A percentile compares a stretch with the other conserved stretches of the same genome.
Evolutionary conservation across 1,284 basidiomycete genomes (phyloP).

Genomic region (Grifola frondosa): DNA sequence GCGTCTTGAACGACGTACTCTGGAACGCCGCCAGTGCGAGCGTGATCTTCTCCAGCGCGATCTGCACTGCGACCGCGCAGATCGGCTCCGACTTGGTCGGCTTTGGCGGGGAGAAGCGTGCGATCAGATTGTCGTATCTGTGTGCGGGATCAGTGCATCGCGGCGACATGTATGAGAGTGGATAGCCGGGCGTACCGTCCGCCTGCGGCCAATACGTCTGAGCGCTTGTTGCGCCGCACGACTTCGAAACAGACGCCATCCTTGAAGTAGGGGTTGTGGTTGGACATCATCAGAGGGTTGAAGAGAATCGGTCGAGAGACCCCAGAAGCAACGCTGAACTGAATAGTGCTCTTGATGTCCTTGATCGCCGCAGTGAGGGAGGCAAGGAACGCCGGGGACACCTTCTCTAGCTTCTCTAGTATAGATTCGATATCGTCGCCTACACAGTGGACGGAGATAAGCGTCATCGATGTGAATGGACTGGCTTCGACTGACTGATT

Average conservation of each 20-base stretch:
- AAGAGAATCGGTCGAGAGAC: conserved; percentile 63
- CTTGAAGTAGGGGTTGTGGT: conserved; percentile 63
- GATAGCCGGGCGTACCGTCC: conserved; percentile 55
- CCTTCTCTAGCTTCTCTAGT: conserved; percentile 57
- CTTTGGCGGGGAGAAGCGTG: conserved; percentile 58
- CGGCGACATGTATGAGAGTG: neutral
- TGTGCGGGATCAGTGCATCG: conserved; percentile 4
- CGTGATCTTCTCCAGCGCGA: conserved; percentile 80
- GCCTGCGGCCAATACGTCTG: conserved; percentile 77
- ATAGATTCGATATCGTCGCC: conserved; percentile 64
- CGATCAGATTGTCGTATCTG: conserved; percentile 77
- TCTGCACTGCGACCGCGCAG: conserved; percentile 75
- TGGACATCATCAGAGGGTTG: conserved; percentile 70
- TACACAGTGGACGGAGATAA: conserved; percentile 26
- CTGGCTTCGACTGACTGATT: conserved; percentile 52
- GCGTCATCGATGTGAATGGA: too few relatives aligned
- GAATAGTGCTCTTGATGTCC: conserved; percentile 67
- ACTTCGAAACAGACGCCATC: conserved; percentile 78
- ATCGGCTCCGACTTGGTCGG: conserved; percentile 49
- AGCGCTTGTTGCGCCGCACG: conserved; percentile 61
- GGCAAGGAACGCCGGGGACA: conserved; percentile 51
- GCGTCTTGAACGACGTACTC: conserved; percentile 63
- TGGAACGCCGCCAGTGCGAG: conserved; percentile 71
- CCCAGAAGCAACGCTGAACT: conserved; percentile 61
- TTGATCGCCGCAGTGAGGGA: conserved; percentile 50